phyloP scores from a whole-genome alignment of 805 yeast genomes.

The Schizosaccharomyces octosporus region DNA sequence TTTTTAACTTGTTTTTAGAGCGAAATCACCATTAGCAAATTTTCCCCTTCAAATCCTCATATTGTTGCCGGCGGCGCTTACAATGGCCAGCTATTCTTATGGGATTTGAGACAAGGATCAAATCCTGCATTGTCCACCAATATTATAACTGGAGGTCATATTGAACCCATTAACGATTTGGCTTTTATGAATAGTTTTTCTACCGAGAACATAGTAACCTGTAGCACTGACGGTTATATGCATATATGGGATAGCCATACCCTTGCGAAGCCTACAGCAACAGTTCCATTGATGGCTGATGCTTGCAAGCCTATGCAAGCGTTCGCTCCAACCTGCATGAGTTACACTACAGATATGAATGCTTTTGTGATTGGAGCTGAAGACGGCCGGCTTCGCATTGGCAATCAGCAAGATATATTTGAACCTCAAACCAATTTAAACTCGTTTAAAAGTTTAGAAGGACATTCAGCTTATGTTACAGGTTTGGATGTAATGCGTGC shows the following conservation, averaged over 20 bases:
- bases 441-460: neutral
- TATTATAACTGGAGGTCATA: conserved; percentile 13
- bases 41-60: conserved; percentile 17
- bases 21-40: neutral
- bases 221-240: conserved; percentile 87
- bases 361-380: neutral
- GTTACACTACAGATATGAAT: no score
- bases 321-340: neutral
- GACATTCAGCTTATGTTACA: neutral
- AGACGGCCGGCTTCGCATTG: neutral
- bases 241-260: conserved; percentile 68
- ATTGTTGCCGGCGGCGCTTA: conserved; percentile 23
- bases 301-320: conserved; percentile 9
- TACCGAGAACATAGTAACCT: conserved; percentile 37
- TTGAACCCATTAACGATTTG: conserved; percentile 14
- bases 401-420: neutral
- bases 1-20: neutral
- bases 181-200: conserved; percentile 12
- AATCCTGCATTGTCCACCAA: conserved; percentile 15
- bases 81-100: conserved; percentile 26
- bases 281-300: neutral
- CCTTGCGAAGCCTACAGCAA: conserved; percentile 14
- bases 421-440: neutral
- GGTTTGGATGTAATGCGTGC: neutral
- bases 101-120: conserved; percentile 20